Conservation (phyloP, 2,329 filamentous ascomycete genomes). For the Lecanosticta acicola region DNA sequence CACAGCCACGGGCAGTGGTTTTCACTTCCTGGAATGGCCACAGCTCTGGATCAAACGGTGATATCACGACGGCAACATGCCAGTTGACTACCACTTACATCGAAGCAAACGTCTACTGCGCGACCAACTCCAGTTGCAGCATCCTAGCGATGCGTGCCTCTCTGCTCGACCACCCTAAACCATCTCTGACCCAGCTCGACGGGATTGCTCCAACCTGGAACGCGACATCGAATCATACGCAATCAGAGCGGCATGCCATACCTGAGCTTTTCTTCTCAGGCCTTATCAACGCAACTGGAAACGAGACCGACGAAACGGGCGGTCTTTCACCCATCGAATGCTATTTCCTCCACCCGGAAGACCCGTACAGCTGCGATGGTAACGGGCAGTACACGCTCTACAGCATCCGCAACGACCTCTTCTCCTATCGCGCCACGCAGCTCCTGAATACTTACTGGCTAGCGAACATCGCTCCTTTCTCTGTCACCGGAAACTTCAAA, state of each 20-base stretch:
- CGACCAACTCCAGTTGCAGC: conserved; percentile 6
- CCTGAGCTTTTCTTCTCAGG: conserved; percentile 11
- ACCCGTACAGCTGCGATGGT: conserved; percentile 5
- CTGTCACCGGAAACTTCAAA: conserved; percentile 7
- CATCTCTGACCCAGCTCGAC: conserved; percentile 7
- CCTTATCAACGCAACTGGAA: conserved; percentile 8
- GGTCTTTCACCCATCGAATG: conserved; percentile 10
- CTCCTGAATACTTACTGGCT: conserved; percentile 21
- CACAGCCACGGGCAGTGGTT: conserved; percentile 2
- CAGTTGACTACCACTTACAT: conserved; percentile 9
- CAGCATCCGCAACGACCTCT: conserved; percentile 8
- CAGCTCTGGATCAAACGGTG: not conserved
- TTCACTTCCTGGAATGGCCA: conserved; percentile 8
- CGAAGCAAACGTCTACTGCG: conserved; percentile 8
- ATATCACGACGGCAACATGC: conserved; percentile 5
- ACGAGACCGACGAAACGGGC: conserved; percentile 1
- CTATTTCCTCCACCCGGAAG: conserved; percentile 9
- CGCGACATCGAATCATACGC: conserved; percentile 2
- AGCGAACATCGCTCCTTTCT: conserved; percentile 9
- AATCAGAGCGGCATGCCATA: conserved; percentile 1
- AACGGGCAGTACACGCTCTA: conserved; percentile 4
- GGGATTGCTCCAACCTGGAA: conserved; percentile 7
- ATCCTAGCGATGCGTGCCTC: conserved; percentile 8
- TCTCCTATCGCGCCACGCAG: conserved; percentile 16
- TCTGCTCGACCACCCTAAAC: conserved; percentile 5